Conservation (phyloP, 2,329 filamentous ascomycete genomes). For the Aaosphaeria arxii region DNA sequence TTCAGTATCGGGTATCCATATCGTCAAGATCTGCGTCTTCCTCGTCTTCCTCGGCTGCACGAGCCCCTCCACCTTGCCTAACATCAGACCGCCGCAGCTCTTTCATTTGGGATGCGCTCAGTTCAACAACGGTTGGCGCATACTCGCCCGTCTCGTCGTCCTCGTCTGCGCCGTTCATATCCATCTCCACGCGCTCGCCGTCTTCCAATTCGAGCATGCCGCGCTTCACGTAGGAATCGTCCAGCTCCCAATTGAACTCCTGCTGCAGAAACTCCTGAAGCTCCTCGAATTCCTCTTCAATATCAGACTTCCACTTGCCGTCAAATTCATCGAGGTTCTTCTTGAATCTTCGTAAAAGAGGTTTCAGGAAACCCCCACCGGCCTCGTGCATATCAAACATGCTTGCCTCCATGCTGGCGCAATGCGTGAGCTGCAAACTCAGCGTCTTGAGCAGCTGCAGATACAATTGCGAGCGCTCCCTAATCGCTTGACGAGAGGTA, state of each 20-base stretch:
- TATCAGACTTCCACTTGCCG: conserved; percentile 38
- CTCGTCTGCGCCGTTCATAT: conserved; percentile 52
- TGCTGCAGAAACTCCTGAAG: conserved; percentile 54
- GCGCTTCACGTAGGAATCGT: conserved; percentile 51
- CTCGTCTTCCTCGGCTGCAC: conserved; percentile 26
- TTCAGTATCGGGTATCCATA: conserved; percentile 38
- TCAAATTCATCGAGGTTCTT: conserved; percentile 49
- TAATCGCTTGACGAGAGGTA: conserved; percentile 54
- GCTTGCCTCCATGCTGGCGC: conserved; percentile 58
- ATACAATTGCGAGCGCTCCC: conserved; percentile 50
- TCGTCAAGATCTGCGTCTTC: conserved; percentile 38
- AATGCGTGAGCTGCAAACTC: conserved; percentile 53
- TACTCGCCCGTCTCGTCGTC: conserved; percentile 65
- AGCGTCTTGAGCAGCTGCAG: conserved; percentile 50
- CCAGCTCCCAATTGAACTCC: conserved; percentile 59
- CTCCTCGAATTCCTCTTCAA: conserved; percentile 54
- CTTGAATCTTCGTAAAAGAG: conserved; percentile 53
- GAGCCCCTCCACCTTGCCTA: conserved; percentile 9
- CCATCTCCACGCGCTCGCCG: conserved; percentile 61
- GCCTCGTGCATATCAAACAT: conserved; percentile 58
- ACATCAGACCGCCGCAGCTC: conserved; percentile 15
- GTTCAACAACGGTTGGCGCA: conserved; percentile 59
- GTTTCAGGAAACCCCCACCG: conserved; percentile 51
- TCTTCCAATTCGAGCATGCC: conserved; percentile 62
- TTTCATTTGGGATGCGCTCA: conserved; percentile 43